Base-by-base conservation (phyloP, 2,329 filamentous ascomycete species). In the Hymenoscyphus occultus region DNA sequence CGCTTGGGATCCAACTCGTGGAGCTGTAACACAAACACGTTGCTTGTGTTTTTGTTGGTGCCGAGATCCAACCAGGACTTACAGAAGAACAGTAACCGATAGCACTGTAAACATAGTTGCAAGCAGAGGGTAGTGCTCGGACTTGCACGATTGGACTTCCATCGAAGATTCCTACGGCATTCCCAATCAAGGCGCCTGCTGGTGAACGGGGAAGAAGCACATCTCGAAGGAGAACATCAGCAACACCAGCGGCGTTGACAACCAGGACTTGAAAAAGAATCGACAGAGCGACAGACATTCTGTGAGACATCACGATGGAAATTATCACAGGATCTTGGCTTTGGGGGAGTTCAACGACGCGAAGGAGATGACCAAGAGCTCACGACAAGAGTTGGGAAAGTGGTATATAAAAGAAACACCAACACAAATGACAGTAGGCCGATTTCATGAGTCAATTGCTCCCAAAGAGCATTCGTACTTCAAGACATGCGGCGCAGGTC, bases 21-120 rank as follows among this genome's bases (percentile, higher is more conserved):
- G 60, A 64, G 56, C 65, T 68, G 51, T 71, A 71, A 51, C 70
- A 71, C 3, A 70, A 28, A 54, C 70, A 71, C 13, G 67, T 63
- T 42, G 68, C 70, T 62, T 68, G 66, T 39, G 22, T 39, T 40
- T 62, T 39, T 2, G 54, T 32, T 3, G 60, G 39, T 28, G 65
- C 39, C 32, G 48, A 54, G 1, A 61, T 28, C 31, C 64, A 71
- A 13, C 68, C 69, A 28, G 65, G 62, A 31, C 60, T 68, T 28
- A 54, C 62, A 6, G 64, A 62, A 14, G 59, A 57, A 40, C 69
- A 71, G 42, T 39, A 67, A 39, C 31, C 54, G 48, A 71, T 42
- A 0, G 63, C 51, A 2, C 28, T 31, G 2, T 59, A 28, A 9
- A 59, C 62, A 14, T 19, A 60, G 3, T 13, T 22, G 22, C 67